Base-by-base conservation (phyloP, 257 asterid species). In the Capsicum rhomboideum region DNA sequence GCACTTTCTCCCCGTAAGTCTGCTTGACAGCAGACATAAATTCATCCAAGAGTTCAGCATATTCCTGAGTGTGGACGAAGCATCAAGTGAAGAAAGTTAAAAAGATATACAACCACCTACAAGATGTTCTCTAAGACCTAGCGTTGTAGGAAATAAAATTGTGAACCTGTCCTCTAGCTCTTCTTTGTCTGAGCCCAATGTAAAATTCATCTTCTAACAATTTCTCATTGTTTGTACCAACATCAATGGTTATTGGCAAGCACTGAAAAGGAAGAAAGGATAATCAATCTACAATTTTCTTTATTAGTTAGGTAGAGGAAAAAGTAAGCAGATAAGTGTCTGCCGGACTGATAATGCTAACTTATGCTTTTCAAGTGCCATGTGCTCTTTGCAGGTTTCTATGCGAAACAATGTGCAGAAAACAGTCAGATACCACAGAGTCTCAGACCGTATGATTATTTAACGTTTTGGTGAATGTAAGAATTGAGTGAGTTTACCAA, bases 1-100 rank as follows among this genome's bases (percentile, higher is more conserved):
- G 94, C 91, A 93, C 97, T 90, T 92, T 93, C 83, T 93, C 98
- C 83, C 98, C 98, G 37, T 93, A 93, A 50, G 86, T 93, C 85
- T 92, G 94, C 90, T 93, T 93, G 31, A 93, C 98, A 74, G 97
- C 95, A 75, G 91, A 81, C 98, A 93, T 93, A 80, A 93, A 93
- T 91, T 93, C 98, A 17, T 92, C 91, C 83, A 93, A 56, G 85
- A 93, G 94, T 90, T 92, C 98, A 28, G 93, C 90, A 84, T 93
- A 93, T 85, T 93, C 98, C 97, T 93, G 88, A 77, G 64, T 75
- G 82, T 80, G 84, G 69, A 77, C n/a, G 44, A 26, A 72, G 55
- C 58, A 77, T 50, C 64, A 78, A 49, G 82, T 40, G 34, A 49
- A 58, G 29, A 79, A 61, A 26, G 59, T 85, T 49, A 68, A 71